Evolutionary conservation across 2,329 filamentous ascomycete species (phyloP).

Genomic region (Exophiala aquamarina): DNA sequence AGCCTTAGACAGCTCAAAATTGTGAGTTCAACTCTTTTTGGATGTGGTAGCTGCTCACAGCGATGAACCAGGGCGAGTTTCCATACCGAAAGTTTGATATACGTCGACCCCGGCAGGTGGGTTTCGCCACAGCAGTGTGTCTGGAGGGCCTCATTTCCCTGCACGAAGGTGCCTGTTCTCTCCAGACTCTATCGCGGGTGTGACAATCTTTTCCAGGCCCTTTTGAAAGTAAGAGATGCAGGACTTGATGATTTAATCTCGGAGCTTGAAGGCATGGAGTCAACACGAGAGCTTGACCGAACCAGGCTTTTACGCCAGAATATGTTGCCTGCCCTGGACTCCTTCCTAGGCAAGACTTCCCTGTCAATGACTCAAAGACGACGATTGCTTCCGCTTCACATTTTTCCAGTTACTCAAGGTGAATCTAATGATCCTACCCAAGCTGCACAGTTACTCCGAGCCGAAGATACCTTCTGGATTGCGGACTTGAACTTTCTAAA

Average conservation of each 20-base stretch:
- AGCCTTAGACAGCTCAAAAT: constrained; percentile 5
- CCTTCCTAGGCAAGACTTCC: constrained; percentile 7
- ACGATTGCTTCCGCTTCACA: constrained; percentile 6
- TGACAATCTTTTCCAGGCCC: constrained; percentile 6
- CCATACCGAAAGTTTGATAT: constrained; percentile 7
- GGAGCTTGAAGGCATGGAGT: constrained; percentile 11
- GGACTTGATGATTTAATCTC: constrained; percentile 13
- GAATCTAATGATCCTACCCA: constrained; percentile 4
- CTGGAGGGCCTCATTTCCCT: constrained; percentile 11
- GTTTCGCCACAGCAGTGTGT: constrained; percentile 7
- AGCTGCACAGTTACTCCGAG: constrained; percentile 4
- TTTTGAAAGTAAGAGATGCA: constrained; percentile 10
- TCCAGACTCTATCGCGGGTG: constrained; percentile 12
- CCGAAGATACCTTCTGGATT: constrained; percentile 13
- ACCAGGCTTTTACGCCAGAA: constrained; percentile 6
- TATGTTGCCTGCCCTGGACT: constrained; percentile 11
- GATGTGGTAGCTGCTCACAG: constrained; percentile 9
- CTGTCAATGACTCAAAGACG: constrained; percentile 6
- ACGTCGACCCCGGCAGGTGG: constrained; percentile 8
- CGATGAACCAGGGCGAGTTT: constrained; percentile 9
- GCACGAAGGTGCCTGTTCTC: constrained; percentile 10
- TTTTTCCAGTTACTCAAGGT: constrained; percentile 9
- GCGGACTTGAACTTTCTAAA: constrained; percentile 11
- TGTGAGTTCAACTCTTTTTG: constrained; percentile 7
- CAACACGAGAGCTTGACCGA: constrained; percentile 3